Evolutionary conservation across 2,329 filamentous ascomycete genomes (phyloP).

Genomic region (Ascochyta viciae-villosae): DNA sequence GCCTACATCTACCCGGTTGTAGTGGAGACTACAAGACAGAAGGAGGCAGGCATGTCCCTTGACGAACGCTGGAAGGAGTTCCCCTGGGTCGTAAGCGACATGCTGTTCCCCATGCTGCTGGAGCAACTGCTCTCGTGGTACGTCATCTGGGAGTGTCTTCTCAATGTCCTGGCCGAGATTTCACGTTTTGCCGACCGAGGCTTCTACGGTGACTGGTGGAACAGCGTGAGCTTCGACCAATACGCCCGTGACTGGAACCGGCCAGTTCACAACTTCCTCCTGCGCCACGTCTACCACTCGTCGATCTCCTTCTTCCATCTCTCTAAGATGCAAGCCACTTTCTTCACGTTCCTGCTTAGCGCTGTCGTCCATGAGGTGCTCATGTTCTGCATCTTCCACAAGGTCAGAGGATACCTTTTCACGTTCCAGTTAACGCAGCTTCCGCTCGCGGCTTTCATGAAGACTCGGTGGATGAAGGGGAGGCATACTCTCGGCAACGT

Average conservation of each 20-base stretch:
- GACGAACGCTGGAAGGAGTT: constrained; percentile 69
- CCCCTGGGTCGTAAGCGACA: constrained; percentile 76
- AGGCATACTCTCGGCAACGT: constrained; percentile 72
- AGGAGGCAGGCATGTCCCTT: constrained; percentile 69
- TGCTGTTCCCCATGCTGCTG: constrained; percentile 80
- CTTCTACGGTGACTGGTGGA: constrained; percentile 66
- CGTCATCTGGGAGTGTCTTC: constrained; percentile 73
- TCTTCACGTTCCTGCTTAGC: constrained; percentile 77
- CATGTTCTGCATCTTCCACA: constrained; percentile 83
- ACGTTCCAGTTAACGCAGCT: constrained; percentile 77
- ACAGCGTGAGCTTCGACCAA: constrained; percentile 70
- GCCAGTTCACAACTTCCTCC: constrained; percentile 79
- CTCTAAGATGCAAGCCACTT: constrained; percentile 72
- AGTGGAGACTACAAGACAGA: constrained; percentile 70
- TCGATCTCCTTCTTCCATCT: constrained; percentile 77
- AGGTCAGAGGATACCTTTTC: constrained; percentile 76
- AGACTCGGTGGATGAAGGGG: constrained; percentile 70
- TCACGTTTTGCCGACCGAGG: constrained; percentile 79
- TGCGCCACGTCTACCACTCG: constrained; percentile 80
- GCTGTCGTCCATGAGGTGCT: constrained; percentile 77
- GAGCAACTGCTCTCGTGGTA: constrained; percentile 82
- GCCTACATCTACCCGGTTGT: constrained; percentile 80
- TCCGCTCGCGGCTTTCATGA: constrained; percentile 71
- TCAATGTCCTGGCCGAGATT: constrained; percentile 79
- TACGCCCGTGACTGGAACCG: constrained; percentile 83